Percentiles rank a stretch among this genome's conserved stretches.
These are phyloP conservation scores for Pseudevernia furfuracea DNA, from an alignment of 495 filamentous ascomycete species.

Conservation along the genomic window DNA sequence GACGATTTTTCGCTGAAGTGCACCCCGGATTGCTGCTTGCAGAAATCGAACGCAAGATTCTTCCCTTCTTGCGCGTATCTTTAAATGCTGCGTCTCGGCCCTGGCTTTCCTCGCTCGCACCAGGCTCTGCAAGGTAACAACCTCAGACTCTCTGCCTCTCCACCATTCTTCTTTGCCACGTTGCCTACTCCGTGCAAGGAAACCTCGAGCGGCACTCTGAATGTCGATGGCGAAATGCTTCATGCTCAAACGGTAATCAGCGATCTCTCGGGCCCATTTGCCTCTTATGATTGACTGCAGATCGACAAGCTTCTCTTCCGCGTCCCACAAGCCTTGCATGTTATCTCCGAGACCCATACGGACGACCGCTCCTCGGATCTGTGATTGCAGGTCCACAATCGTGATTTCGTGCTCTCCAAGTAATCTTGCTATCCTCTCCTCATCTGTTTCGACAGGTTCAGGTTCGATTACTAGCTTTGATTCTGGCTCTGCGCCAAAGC, in stretches of 20 bases:
- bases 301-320: constrained; percentile 67
- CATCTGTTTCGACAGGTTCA: constrained; percentile 76
- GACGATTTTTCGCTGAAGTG: constrained; percentile 45
- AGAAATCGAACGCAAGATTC: constrained; percentile 50
- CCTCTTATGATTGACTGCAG: constrained; percentile 81
- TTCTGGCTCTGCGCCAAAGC: constrained; percentile 78
- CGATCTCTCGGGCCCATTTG: constrained; percentile 67
- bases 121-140: constrained; percentile 76
- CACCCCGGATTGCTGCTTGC: constrained; percentile 55
- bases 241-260: constrained; percentile 73
- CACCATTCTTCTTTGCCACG: constrained; percentile 56
- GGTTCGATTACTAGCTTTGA: constrained; percentile 47
- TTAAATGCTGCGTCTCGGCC: constrained; percentile 55
- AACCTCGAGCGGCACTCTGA: constrained; percentile 75
- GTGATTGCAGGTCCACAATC: constrained; percentile 75
- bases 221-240: constrained; percentile 63
- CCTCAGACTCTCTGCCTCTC: constrained; percentile 59
- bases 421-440: constrained; percentile 81
- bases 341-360: constrained; percentile 68
- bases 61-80: constrained; percentile 51
- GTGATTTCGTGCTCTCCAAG: constrained; percentile 62
- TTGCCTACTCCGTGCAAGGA: constrained; percentile 60
- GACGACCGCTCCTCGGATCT: constrained; percentile 72
- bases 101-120: constrained; percentile 71
- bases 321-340: constrained; percentile 90